Evolutionary conservation across 2,329 filamentous ascomycete species (phyloP), one percentile per base, ranked within the genome.

Genomic region (Ceratocystiopsis sp.): DNA sequence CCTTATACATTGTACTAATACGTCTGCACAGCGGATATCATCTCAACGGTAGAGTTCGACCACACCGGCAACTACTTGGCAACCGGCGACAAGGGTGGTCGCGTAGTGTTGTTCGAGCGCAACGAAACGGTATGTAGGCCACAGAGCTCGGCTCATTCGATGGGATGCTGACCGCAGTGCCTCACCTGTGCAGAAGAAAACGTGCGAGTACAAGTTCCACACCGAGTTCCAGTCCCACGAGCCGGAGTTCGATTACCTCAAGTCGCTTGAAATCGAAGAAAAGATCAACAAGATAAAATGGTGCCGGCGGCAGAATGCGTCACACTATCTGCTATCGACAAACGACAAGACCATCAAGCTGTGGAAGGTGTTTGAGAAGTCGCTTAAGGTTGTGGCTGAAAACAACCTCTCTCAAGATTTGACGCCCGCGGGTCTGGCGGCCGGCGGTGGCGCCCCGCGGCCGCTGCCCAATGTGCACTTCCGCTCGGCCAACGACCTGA

Each of bases 251-350:
- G 91, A 98, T 64, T 98, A 98, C 62, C 76, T 98, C 52, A 98
- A 98, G 66, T 98, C 91, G 33, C 74, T 98, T 54, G 91, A 98
- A 65, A 98, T 98, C 58, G 91, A 98, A 72, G 91, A 98, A 66
- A 98, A 98, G 69, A 98, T 98, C 73, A 98, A 98, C 74, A 98
- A 98, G 72, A 98, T 98, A 68, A 98, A 96, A 65, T 98, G 91
- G 91, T 98, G 91, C 63, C 80, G 83, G 59, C 80, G 91, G 64
- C 89, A 96, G 65, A 98, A 98, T 70, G 84, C 89, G 48, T 96
- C 91, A 44, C 91, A 98, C 67, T 98, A 94, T 63, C 77, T 98
- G 42, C 76, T 98, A 45, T 96, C 91, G 37, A 98, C 91, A 54
- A 98, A 98, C 61, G 91, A 98, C 70, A 98, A 98, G 71, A 98